Evolutionary conservation across 1,284 basidiomycete genomes (phyloP).

Genomic region (Cutaneotrichosporon cutaneum): DNA sequence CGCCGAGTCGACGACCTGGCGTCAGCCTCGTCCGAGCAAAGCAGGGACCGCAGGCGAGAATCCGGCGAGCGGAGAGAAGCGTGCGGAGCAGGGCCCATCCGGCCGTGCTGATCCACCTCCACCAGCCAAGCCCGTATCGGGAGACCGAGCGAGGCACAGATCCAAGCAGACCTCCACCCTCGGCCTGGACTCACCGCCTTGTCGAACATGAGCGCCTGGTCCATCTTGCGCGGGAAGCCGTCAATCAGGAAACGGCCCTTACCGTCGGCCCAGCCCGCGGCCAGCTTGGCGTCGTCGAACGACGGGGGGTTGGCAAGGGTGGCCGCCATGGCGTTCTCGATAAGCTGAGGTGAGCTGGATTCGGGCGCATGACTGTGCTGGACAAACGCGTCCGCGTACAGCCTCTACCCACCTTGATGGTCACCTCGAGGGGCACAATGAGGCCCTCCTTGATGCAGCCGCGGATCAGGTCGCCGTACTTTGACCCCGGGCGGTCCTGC

Average conservation of each 20-base stretch:
- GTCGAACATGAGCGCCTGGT: conserved; percentile 93
- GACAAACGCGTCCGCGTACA: too few relatives aligned
- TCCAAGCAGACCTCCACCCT: conserved; percentile 1
- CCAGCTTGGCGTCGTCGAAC: too few relatives aligned
- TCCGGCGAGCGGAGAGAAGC: neutral
- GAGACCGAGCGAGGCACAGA: too few relatives aligned
- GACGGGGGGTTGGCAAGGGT: conserved; percentile 58
- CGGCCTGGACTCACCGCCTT: conserved; percentile 62
- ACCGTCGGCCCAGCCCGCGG: conserved; percentile 67
- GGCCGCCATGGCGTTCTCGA: conserved; percentile 86
- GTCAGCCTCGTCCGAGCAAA: conserved; percentile 9
- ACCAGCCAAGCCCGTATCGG: neutral
- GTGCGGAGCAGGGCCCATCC: neutral
- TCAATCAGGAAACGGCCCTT: conserved; percentile 90
- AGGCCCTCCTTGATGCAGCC: conserved; percentile 87
- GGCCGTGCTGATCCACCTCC: neutral
- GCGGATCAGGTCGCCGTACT: conserved; percentile 83
- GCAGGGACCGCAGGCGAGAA: neutral
- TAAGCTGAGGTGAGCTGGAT: conserved; percentile 55
- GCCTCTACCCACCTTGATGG: conserved; percentile 73
- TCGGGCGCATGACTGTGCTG: too few relatives aligned
- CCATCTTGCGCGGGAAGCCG: conserved; percentile 98
- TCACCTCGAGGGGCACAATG: conserved; percentile 97
- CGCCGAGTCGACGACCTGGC: conserved; percentile 73
- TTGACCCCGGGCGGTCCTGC: conserved; percentile 79